Percentiles rank a stretch among this genome's conserved stretches.
Conservation (phyloP, 192 early-diverging fungal species). For the Coemansia nantahalensis region DNA sequence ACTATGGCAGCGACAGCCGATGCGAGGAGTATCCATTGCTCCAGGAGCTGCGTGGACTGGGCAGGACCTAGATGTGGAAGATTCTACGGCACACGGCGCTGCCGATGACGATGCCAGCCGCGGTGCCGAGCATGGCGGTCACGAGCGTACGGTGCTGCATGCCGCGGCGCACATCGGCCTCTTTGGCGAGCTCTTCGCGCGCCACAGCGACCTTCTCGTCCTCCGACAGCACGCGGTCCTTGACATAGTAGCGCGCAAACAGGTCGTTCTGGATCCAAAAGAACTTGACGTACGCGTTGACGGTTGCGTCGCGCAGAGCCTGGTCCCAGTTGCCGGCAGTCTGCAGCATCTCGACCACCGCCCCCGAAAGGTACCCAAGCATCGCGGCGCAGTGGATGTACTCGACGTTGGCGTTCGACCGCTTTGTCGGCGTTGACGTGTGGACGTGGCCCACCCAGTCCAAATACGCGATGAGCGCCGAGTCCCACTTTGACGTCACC, state of each 20-base stretch:
- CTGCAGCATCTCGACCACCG: constrained; percentile 56
- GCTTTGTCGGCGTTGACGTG: constrained; percentile 69
- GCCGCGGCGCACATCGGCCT: constrained; percentile 22
- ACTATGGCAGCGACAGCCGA: too few species aligned
- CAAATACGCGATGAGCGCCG: constrained; percentile 65
- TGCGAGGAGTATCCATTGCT: too few species aligned
- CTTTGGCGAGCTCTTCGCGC: constrained; percentile 14
- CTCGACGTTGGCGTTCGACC: constrained; percentile 77
- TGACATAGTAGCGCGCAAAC: constrained; percentile 73
- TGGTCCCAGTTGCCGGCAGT: constrained; percentile 57
- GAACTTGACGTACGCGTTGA: constrained; percentile 75
- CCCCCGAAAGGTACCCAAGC: constrained; percentile 63
- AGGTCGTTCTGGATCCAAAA: constrained; percentile 86
- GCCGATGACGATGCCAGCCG: constrained; percentile 28
- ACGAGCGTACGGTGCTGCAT: too few species aligned
- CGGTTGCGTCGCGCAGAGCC: constrained; percentile 54
- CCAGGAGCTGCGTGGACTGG: too few species aligned
- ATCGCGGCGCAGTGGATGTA: constrained; percentile 79
- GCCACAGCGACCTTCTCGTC: constrained; percentile 30
- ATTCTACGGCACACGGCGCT: constrained; percentile 11
- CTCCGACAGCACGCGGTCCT: constrained; percentile 53
- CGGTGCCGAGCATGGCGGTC: constrained; percentile 21
- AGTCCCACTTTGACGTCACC: constrained; percentile 50
- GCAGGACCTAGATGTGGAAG: too few species aligned
- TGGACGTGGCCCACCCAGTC: constrained; percentile 82